These are phyloP conservation scores for Acrodontium crateriforme DNA, from an alignment of 2,329 filamentous ascomycete species.

Conservation along the genomic window DNA sequence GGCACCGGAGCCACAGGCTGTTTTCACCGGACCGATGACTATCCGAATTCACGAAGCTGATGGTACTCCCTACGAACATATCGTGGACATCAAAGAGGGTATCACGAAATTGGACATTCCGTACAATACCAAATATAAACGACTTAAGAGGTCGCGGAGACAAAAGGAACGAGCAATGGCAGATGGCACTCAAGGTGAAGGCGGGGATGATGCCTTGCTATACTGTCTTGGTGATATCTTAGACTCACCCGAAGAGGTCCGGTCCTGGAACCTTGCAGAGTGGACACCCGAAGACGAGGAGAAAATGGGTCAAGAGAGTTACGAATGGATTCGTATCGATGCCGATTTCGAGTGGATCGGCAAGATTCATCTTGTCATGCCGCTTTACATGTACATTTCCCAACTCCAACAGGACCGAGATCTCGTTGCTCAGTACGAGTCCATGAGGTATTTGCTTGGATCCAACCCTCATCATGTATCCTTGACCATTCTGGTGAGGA, in stretches of 20 bases:
- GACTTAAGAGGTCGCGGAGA: constrained; percentile 73
- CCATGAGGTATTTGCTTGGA: constrained; percentile 17
- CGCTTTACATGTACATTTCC: constrained; percentile 94
- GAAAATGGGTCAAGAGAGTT: constrained; percentile 88
- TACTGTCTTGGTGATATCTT: constrained; percentile 90
- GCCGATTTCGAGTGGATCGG: constrained; percentile 98
- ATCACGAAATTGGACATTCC: constrained; percentile 82
- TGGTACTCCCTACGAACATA: constrained; percentile 95
- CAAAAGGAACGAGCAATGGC: constrained; percentile 64
- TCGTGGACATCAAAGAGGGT: constrained; percentile 84
- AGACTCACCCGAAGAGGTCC: constrained; percentile 64
- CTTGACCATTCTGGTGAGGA: constrained; percentile 78
- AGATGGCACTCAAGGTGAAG: constrained; percentile 42
- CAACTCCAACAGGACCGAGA: constrained; percentile 95
- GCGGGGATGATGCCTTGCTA: constrained; percentile 62
- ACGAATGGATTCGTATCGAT: constrained; percentile 97
- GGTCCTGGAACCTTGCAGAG: constrained; percentile 72
- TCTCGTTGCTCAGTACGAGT: constrained; percentile 68
- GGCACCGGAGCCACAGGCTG: constrained; percentile 44
- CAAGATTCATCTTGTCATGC: constrained; percentile 68
- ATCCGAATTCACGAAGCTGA: constrained; percentile 96
- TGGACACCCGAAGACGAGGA: constrained; percentile 83
- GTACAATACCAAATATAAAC: constrained; percentile 98
- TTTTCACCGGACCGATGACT: constrained; percentile 93
- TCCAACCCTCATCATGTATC: constrained; percentile 60